Conservation (phyloP, 2,329 filamentous ascomycete species). For the Xylaria sp. region DNA sequence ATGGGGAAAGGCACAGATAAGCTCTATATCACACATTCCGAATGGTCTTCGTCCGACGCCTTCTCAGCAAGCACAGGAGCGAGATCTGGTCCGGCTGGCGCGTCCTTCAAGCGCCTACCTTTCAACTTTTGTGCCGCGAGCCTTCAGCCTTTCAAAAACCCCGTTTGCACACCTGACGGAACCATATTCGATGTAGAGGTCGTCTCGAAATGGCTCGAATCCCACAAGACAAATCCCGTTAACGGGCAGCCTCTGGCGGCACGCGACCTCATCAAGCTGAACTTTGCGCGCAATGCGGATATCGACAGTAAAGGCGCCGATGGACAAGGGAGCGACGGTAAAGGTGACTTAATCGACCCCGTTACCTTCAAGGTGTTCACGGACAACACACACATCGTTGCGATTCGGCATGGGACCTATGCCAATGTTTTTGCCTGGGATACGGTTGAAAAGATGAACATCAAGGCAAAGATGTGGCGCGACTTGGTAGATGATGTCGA, state of each 20-base stretch:
- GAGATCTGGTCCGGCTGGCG: constrained; percentile 57
- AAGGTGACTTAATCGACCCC: constrained; percentile 87
- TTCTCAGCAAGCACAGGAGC: constrained; percentile 79
- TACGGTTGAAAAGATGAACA: constrained; percentile 91
- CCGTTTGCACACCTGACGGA: constrained; percentile 85
- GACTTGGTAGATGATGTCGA: constrained; percentile 87
- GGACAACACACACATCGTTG: constrained; percentile 96
- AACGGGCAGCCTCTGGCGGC: constrained; percentile 77
- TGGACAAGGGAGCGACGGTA: constrained; percentile 51
- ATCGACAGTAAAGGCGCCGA: constrained; percentile 50
- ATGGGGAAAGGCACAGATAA: constrained; percentile 62
- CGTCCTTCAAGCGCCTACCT: constrained; percentile 82
- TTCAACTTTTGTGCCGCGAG: constrained; percentile 98
- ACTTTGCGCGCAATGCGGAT: constrained; percentile 89
- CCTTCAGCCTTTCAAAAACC: constrained; percentile 91
- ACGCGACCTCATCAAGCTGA: constrained; percentile 84
- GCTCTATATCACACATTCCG: constrained; percentile 86
- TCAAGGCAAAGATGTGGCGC: constrained; percentile 95
- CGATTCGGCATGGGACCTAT: constrained; percentile 75
- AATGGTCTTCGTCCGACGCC: constrained; percentile 91
- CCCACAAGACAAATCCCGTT: constrained; percentile 90
- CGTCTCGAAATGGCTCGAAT: constrained; percentile 91
- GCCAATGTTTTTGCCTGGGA: constrained; percentile 98
- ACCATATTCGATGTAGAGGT: constrained; percentile 95
- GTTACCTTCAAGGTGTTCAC: constrained; percentile 98